A percentile compares a stretch with the other conserved stretches of the same genome.
Evolutionary conservation across 169 alveolate species (phyloP).

Genomic region (Cryptosporidium andersoni): DNA sequence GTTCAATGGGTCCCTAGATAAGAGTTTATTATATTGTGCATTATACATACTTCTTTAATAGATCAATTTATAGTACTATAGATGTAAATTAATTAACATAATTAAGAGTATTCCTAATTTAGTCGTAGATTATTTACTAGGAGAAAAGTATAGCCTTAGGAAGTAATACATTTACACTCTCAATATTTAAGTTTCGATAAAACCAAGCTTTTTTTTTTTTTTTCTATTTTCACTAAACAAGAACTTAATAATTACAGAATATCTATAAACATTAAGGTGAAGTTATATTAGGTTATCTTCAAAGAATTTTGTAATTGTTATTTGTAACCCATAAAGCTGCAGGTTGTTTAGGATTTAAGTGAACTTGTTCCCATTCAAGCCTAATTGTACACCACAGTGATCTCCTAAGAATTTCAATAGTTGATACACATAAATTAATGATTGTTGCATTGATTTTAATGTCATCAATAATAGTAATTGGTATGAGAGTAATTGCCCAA

Average conservation of each 20-base stretch:
- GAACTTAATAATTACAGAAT: neutral
- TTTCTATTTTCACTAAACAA: neutral
- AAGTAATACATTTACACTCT: neutral
- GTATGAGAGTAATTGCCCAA: conserved; percentile 84
- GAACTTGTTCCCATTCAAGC: conserved; percentile 72
- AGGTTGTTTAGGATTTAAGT: conserved; percentile 57
- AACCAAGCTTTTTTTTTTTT: neutral
- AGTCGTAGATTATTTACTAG: neutral
- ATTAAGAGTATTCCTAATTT: neutral
- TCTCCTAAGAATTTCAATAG: conserved; percentile 49
- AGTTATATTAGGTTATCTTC: neutral
- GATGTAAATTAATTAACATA: too few species aligned
- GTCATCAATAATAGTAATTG: conserved; percentile 74
- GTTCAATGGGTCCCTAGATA: conserved; percentile 61
- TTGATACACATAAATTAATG: conserved; percentile 54
- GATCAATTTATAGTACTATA: too few species aligned
- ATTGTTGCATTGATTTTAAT: conserved; percentile 59
- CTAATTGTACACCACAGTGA: conserved; percentile 68
- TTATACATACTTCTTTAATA: too few species aligned
- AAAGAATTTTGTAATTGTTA: neutral
- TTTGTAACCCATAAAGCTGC: conserved; percentile 53
- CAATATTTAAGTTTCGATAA: neutral
- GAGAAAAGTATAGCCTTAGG: neutral
- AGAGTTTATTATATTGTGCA: neutral
- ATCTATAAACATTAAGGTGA: neutral